Conservation (phyloP, 768 basidiomycete species). For the Trametes meyenii region DNA sequence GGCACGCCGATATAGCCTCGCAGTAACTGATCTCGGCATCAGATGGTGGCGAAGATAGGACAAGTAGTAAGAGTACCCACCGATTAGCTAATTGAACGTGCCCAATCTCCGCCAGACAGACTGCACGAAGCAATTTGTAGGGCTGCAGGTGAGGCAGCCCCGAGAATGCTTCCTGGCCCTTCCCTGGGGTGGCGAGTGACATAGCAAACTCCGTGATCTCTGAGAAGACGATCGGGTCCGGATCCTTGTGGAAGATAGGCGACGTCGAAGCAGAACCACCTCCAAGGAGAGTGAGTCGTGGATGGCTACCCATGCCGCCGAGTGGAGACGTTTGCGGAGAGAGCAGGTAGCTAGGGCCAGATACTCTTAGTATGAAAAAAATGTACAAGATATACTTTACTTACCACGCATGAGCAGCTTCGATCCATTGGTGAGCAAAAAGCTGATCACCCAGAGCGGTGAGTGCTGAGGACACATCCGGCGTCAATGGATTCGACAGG, state of each 20-base stretch:
- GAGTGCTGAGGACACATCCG: conserved; percentile 73
- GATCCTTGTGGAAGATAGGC: conserved; percentile 61
- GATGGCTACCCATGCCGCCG: conserved; percentile 67
- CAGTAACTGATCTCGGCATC: conserved; percentile 71
- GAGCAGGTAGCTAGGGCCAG: conserved; percentile 69
- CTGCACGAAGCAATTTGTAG: conserved; percentile 81
- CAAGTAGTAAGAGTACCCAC: conserved; percentile 42
- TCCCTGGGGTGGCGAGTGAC: conserved; percentile 67
- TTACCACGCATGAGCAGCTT: conserved; percentile 93
- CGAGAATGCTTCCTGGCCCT: conserved; percentile 84
- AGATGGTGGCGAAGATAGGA: not conserved
- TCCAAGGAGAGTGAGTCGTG: conserved; percentile 77
- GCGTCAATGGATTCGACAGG: conserved; percentile 64
- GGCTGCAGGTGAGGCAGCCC: conserved; percentile 88
- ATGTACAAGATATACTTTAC: conserved; percentile 31
- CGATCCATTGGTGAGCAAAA: conserved; percentile 66
- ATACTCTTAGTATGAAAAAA: not conserved
- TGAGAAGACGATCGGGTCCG: conserved; percentile 79
- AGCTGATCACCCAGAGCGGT: conserved; percentile 87
- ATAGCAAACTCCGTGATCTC: conserved; percentile 93
- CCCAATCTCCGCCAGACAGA: conserved; percentile 78
- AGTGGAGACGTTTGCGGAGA: conserved; percentile 80
- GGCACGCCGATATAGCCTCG: conserved; percentile 78
- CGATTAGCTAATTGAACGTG: conserved; percentile 74
- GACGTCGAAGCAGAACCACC: conserved; percentile 47